phyloP scores from a whole-genome alignment of 1,284 basidiomycete genomes.

The Puccinia sorghi region DNA sequence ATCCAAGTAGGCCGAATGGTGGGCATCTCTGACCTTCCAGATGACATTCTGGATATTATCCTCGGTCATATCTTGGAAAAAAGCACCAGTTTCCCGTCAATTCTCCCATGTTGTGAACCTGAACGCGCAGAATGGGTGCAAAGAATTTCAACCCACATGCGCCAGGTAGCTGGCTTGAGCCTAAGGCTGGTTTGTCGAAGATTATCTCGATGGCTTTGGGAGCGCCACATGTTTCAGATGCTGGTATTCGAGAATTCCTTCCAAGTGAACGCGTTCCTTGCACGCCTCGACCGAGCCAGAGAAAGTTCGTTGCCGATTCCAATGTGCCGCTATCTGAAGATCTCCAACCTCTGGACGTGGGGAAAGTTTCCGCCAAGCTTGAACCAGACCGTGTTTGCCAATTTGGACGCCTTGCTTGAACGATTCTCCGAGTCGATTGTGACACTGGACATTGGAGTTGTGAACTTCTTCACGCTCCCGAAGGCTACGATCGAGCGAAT shows the following conservation, averaged over 20 bases:
- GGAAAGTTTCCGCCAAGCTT: not conserved
- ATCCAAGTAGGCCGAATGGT: not conserved
- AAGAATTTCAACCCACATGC: not conserved
- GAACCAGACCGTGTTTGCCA: not conserved
- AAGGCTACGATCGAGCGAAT: slow-evolving; percentile 1
- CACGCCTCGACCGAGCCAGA: not conserved
- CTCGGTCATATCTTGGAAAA: not conserved
- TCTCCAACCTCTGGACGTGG: slow-evolving; percentile 5
- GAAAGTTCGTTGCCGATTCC: not conserved
- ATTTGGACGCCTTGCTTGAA: slow-evolving; percentile 10
- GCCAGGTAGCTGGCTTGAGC: not conserved
- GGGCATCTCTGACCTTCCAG: not conserved
- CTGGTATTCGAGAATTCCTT: not conserved
- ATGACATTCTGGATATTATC: slow-evolving; percentile 2
- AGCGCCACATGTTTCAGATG: slow-evolving; percentile 2
- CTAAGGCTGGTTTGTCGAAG: not conserved
- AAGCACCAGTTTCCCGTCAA: not conserved
- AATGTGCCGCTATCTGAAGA: not conserved
- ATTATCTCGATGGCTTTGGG: not conserved
- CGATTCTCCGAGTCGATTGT: not conserved
- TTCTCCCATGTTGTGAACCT: not conserved
- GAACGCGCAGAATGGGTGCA: slow-evolving; percentile 13
- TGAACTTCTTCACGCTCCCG: slow-evolving; percentile 20
- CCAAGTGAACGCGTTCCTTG: not conserved
- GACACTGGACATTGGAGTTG: slow-evolving; percentile 2